These are phyloP conservation scores for Neofusicoccum ribis DNA, from an alignment of 2,329 filamentous ascomycete genomes.

Conservation along the genomic window DNA sequence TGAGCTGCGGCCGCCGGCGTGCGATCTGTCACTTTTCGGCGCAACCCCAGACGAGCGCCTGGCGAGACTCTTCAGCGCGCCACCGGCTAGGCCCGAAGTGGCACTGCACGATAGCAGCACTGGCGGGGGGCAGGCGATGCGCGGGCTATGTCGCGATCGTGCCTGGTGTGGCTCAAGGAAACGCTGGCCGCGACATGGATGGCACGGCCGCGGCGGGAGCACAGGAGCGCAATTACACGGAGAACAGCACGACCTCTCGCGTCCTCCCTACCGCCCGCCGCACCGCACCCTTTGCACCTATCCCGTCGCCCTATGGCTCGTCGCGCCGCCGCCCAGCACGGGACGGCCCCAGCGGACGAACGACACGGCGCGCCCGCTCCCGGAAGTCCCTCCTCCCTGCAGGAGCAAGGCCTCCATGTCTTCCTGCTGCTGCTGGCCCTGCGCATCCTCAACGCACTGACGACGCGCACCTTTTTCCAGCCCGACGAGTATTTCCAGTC, in stretches of 20 bases:
- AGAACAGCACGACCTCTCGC: neutral
- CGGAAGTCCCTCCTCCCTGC: conserved; percentile 5
- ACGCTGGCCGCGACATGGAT: no score
- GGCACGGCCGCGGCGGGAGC: no score
- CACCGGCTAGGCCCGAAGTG: conserved; percentile 1
- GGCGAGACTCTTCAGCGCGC: conserved; percentile 3
- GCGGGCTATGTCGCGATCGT: neutral
- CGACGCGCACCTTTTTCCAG: conserved; percentile 88
- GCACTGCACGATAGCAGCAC: conserved; percentile 19
- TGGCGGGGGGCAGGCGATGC: neutral
- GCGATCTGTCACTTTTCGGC: conserved; percentile 17
- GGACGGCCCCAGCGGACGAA: conserved; percentile 10
- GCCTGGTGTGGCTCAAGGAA: neutral
- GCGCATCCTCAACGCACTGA: conserved; percentile 77
- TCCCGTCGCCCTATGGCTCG: neutral
- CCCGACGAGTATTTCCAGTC: conserved; percentile 98
- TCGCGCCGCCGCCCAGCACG: conserved; percentile 13
- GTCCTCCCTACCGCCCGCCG: conserved; percentile 1
- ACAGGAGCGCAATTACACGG: no score
- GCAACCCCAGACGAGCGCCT: neutral
- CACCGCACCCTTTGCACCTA: neutral
- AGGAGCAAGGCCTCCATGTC: conserved; percentile 21
- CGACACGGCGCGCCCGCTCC: conserved; percentile 4
- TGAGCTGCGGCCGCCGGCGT: neutral
- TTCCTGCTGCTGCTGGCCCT: conserved; percentile 57